These are phyloP conservation scores for Amylocystis lapponica DNA, from an alignment of 768 basidiomycete species.

Conservation along the genomic window DNA sequence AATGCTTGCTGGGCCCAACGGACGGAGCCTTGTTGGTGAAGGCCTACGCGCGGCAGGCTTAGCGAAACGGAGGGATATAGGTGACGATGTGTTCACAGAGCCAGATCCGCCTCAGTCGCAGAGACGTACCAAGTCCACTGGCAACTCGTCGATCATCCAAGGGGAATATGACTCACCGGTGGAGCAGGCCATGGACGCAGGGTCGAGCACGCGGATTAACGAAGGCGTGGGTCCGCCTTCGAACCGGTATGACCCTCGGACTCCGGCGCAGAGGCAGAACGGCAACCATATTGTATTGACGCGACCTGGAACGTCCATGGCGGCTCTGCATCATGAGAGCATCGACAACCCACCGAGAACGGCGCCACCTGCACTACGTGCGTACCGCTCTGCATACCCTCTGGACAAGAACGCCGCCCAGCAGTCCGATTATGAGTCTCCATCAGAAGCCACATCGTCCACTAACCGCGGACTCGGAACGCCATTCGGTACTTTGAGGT, in stretches of 20 bases:
- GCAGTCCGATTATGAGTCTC: no score
- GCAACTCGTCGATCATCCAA: slow-evolving; percentile 13
- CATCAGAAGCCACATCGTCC: background rate
- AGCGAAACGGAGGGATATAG: slow-evolving; percentile 30
- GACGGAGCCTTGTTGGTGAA: slow-evolving; percentile 60
- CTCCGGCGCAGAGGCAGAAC: slow-evolving; percentile 8
- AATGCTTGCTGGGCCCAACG: slow-evolving; percentile 34
- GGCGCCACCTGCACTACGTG: slow-evolving; percentile 32
- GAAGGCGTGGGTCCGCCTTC: slow-evolving; percentile 10
- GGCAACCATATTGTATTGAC: background rate
- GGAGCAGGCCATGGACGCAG: slow-evolving; percentile 7
- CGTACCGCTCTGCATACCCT: slow-evolving; percentile 37
- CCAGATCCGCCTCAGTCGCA: slow-evolving; percentile 2
- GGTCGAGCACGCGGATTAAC: slow-evolving; percentile 6
- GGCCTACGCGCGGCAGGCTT: slow-evolving; percentile 69
- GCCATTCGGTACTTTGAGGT: slow-evolving; percentile 8
- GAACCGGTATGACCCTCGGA: slow-evolving; percentile 8
- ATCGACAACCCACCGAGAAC: slow-evolving; percentile 29
- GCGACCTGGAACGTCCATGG: slow-evolving; percentile 32
- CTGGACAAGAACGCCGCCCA: slow-evolving; percentile 21
- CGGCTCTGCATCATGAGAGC: slow-evolving; percentile 21
- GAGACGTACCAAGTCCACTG: slow-evolving; percentile 20
- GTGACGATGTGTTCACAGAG: slow-evolving; percentile 31
- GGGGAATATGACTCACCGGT: slow-evolving; percentile 6
- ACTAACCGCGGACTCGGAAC: slow-evolving; percentile 9